phyloP scores from a whole-genome alignment of 352 stramenopile genomes.

The Blastocystis hominis region DNA sequence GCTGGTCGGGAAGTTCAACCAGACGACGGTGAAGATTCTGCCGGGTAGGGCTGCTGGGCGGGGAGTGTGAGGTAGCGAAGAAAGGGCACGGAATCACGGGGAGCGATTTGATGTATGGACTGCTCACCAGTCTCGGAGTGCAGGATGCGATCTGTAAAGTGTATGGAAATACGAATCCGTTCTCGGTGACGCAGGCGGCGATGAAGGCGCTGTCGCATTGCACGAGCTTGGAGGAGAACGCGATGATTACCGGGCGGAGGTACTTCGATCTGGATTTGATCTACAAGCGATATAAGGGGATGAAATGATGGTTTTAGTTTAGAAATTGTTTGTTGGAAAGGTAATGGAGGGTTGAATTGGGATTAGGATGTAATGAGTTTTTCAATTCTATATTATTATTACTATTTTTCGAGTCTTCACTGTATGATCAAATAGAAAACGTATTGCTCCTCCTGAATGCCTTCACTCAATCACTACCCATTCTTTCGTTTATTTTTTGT shows the following conservation, averaged over 20 bases:
- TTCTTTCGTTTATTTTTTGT: no score
- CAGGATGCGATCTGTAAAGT: constrained; percentile 49
- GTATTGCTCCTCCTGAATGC: no score
- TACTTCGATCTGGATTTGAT: constrained; percentile 52
- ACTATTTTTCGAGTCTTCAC: no score
- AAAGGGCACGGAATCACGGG: constrained; percentile 45
- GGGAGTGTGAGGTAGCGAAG: neutral
- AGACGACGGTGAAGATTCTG: constrained; percentile 38
- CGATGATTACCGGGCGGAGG: neutral
- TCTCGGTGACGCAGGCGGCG: constrained; percentile 30
- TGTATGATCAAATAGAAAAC: no score
- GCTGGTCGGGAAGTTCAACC: constrained; percentile 43
- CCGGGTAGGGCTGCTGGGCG: neutral
- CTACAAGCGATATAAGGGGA: constrained; percentile 2
- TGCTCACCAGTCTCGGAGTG: constrained; percentile 20
- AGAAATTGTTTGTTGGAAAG: neutral
- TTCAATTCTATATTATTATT: no score
- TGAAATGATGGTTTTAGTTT: neutral
- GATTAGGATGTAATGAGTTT: no score
- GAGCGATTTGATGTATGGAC: constrained; percentile 23
- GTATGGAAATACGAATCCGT: constrained; percentile 43
- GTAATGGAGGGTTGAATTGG: no score
- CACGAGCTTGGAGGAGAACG: neutral
- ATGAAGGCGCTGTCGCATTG: constrained; percentile 31
- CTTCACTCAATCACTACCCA: no score